Evolutionary conservation across 257 asterid species (phyloP).

Genomic region (Solanum ossicruentum): DNA sequence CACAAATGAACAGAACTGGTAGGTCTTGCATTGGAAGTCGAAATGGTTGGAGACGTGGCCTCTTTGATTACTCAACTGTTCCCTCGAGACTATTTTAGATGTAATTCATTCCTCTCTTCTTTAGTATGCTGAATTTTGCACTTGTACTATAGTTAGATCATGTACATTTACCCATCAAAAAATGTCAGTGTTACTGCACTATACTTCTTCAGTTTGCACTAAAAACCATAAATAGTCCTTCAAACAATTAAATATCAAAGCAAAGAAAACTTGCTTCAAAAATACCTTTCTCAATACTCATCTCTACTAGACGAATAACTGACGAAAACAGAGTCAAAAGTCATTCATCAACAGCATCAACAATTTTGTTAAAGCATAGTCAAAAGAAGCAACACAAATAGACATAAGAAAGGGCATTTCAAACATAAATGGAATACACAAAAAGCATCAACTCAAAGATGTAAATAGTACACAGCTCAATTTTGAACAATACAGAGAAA

Average conservation of each 20-base stretch:
- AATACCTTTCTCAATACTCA: not conserved
- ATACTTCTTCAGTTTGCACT: not conserved
- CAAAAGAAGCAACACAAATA: not conserved
- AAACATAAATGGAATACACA: not conserved
- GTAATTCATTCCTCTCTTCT: not conserved
- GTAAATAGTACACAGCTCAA: not conserved
- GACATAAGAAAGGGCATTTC: not conserved
- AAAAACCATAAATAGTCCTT: not conserved
- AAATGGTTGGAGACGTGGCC: not conserved
- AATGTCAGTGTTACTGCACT: not conserved
- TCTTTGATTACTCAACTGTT: not conserved
- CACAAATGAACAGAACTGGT: not conserved
- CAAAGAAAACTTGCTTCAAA: not conserved
- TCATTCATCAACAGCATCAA: not conserved
- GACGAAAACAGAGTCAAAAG: not conserved
- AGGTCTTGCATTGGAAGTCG: not conserved
- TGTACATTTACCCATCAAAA: not conserved
- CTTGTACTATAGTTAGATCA: not conserved
- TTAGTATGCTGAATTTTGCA: not conserved
- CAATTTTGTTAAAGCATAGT: not conserved
- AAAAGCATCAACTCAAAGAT: not conserved
- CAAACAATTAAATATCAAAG: not conserved
- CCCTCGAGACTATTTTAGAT: not conserved
- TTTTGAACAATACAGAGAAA: not conserved
- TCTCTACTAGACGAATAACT: not conserved